These are phyloP conservation scores for Phytopythium aichiense DNA, from an alignment of 352 stramenopile genomes.

Conservation along the genomic window DNA sequence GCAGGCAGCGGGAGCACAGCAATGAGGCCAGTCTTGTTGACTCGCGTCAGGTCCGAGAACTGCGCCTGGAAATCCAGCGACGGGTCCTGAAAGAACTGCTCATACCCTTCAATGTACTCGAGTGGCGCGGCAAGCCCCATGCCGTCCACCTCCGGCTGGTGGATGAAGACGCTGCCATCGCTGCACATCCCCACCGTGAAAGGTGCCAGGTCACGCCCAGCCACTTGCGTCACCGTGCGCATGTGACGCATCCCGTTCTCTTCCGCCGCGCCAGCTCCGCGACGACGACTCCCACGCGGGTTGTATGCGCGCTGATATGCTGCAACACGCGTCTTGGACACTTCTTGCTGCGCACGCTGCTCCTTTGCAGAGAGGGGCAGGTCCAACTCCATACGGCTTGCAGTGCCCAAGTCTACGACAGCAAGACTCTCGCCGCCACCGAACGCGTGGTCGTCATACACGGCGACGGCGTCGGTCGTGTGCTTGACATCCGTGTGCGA, in stretches of 20 bases:
- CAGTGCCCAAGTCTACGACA: slow-evolving; percentile 54
- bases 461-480: slow-evolving; percentile 52
- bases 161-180: slow-evolving; percentile 79
- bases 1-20: slow-evolving; percentile 52
- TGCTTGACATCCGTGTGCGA: slow-evolving; percentile 71
- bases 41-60: slow-evolving; percentile 73
- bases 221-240: slow-evolving; percentile 67
- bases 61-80: slow-evolving; percentile 67
- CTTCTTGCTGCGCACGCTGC: slow-evolving; percentile 39
- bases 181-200: slow-evolving; percentile 83
- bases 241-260: slow-evolving; percentile 59
- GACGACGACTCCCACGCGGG: slow-evolving; percentile 32
- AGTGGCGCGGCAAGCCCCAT: slow-evolving; percentile 63
- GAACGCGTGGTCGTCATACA: slow-evolving; percentile 76
- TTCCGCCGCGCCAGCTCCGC: slow-evolving; percentile 28
- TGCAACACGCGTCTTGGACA: slow-evolving; percentile 24
- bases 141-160: slow-evolving; percentile 35
- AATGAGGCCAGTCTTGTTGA: slow-evolving; percentile 66
- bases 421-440: slow-evolving; percentile 62
- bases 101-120: slow-evolving; percentile 76
- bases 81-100: slow-evolving; percentile 78
- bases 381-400: slow-evolving; percentile 64
- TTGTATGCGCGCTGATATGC: slow-evolving; percentile 39
- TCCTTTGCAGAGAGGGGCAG: slow-evolving; percentile 63
- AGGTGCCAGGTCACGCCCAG: slow-evolving; percentile 45